These are phyloP conservation scores for Colletotrichum navitas DNA, from an alignment of 2,329 filamentous ascomycete species.

Conservation along the genomic window DNA sequence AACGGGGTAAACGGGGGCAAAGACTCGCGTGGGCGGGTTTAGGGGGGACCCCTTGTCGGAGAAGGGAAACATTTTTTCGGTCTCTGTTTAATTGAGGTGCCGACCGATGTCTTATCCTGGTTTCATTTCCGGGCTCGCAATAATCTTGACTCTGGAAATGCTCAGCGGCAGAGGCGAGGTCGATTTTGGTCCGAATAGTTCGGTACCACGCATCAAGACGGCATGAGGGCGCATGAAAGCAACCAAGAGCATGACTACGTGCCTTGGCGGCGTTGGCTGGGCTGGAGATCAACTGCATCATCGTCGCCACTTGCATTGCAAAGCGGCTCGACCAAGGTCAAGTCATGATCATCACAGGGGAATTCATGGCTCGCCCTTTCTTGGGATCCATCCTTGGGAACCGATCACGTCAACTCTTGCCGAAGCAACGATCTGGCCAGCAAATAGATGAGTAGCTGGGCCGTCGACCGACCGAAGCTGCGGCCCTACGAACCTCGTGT, in stretches of 20 bases:
- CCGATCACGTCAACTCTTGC: background rate
- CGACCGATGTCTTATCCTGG: background rate
- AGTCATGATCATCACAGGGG: constrained; percentile 11
- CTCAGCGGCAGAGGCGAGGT: too few species aligned
- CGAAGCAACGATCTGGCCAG: background rate
- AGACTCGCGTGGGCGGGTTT: background rate
- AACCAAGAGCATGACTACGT: background rate
- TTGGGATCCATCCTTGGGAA: background rate
- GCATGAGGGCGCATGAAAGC: background rate
- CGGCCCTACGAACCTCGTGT: background rate
- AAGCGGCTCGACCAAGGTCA: background rate
- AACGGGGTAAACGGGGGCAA: background rate
- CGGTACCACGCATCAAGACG: background rate
- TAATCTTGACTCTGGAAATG: background rate
- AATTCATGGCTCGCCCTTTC: background rate
- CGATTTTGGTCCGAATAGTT: background rate
- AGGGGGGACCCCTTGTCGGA: background rate
- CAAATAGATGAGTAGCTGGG: background rate
- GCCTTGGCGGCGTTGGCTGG: background rate
- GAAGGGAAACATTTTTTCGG: background rate
- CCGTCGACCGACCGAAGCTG: too few species aligned
- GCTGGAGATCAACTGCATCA: background rate
- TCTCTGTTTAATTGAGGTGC: background rate
- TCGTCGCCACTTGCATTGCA: background rate
- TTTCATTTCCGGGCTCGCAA: background rate